Percentiles rank a stretch among this genome's conserved stretches.
These are phyloP conservation scores for Tagetes patula DNA, from an alignment of 129 eudicot genomes.

Conservation along the genomic window DNA sequence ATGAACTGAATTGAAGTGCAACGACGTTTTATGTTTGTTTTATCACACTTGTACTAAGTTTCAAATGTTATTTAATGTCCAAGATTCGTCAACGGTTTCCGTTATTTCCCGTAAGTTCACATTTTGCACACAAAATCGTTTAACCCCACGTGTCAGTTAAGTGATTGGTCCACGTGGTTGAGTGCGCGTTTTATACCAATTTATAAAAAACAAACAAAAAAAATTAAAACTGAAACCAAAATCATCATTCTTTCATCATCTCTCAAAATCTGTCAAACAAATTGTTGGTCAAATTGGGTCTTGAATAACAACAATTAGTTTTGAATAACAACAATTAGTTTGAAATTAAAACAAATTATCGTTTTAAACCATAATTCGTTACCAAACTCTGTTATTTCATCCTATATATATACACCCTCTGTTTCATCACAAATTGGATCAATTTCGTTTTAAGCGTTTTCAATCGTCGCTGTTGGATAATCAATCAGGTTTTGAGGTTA, in stretches of 20 bases:
- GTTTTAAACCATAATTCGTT: background rate
- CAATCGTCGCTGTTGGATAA: background rate
- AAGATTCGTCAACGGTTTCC: background rate
- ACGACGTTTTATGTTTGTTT: too few species aligned
- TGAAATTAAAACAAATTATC: slow-evolving; percentile 1
- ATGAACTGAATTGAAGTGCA: too few species aligned
- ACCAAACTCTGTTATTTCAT: slow-evolving; percentile 4
- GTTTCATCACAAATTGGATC: slow-evolving; percentile 24
- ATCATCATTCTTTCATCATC: slow-evolving; percentile 12
- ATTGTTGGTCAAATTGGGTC: slow-evolving; percentile 31
- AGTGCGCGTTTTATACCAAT: slow-evolving; percentile 12
- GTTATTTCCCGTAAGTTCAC: slow-evolving; percentile 19
- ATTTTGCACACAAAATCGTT: background rate
- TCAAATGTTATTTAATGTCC: too few species aligned
- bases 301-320: slow-evolving; percentile 7
- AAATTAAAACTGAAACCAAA: background rate
- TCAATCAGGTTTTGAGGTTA: slow-evolving; percentile 34
- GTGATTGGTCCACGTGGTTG: background rate
- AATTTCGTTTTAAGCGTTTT: slow-evolving; percentile 22
- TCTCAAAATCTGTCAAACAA: slow-evolving; percentile 21
- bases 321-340: slow-evolving; percentile 3
- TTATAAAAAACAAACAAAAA: background rate
- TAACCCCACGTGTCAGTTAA: slow-evolving; percentile 20
- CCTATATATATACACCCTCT: slow-evolving; percentile 22
- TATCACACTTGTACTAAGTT: too few species aligned